A percentile compares a stretch with the other conserved stretches of the same genome.
These are phyloP conservation scores for Calcarisporium arbuscula DNA, from an alignment of 2,329 filamentous ascomycete species.

Conservation along the genomic window DNA sequence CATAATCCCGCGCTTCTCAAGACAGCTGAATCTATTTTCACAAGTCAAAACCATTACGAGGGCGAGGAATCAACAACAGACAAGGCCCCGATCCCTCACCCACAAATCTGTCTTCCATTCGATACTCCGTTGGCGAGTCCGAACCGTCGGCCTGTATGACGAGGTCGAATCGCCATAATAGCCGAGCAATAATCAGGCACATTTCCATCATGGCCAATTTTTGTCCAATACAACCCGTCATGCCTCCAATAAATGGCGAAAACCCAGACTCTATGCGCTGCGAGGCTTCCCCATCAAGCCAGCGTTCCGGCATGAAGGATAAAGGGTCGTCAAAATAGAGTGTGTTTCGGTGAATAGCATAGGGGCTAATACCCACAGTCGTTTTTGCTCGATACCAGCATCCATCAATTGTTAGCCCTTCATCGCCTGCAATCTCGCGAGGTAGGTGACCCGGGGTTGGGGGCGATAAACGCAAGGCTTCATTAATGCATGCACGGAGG, in stretches of 20 bases:
- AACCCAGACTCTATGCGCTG: not conserved
- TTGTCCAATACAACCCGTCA: conserved; percentile 6
- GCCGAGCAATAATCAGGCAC: not conserved
- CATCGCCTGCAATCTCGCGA: conserved; percentile 7
- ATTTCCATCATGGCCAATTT: not conserved
- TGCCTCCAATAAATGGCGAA: conserved; percentile 3
- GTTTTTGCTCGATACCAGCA: not conserved
- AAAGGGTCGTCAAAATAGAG: conserved; percentile 3
- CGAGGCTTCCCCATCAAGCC: conserved; percentile 1
- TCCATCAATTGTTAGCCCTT: not conserved
- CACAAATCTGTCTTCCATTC: not conserved
- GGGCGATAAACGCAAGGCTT: conserved; percentile 16
- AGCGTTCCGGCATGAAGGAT: conserved; percentile 5
- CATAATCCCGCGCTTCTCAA: too few species aligned
- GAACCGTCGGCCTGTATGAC: not conserved
- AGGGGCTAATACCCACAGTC: not conserved
- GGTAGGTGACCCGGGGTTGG: conserved; percentile 13
- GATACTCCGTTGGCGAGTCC: not conserved
- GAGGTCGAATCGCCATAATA: not conserved
- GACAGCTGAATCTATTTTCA: too few species aligned
- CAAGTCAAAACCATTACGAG: too few species aligned
- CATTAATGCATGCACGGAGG: conserved; percentile 17
- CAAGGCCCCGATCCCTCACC: not conserved
- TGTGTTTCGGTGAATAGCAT: conserved; percentile 3
- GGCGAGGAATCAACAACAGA: not conserved